phyloP scores from a whole-genome alignment of 805 yeast species.

The Kazachstania viticola region DNA sequence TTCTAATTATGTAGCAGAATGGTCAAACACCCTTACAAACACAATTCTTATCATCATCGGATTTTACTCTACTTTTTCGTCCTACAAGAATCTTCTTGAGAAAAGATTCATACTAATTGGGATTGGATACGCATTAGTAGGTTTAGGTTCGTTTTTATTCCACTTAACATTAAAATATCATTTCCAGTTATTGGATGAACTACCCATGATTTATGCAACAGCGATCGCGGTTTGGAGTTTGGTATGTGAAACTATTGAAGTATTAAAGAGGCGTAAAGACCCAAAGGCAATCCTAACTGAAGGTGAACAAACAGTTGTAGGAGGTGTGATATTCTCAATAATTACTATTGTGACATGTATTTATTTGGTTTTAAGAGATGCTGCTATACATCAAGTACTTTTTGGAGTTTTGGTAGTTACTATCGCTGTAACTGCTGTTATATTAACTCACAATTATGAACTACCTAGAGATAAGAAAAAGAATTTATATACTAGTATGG shows the following conservation, averaged over 20 bases:
- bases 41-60: slow-evolving; percentile 46
- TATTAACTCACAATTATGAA: slow-evolving; percentile 36
- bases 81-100: slow-evolving; percentile 51
- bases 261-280: slow-evolving; percentile 24
- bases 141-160: slow-evolving; percentile 88
- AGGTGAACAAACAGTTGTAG: slow-evolving; percentile 15
- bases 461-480: slow-evolving; percentile 25
- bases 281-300: slow-evolving; percentile 2
- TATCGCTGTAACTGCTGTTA: slow-evolving; percentile 53
- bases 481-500: slow-evolving; percentile 44
- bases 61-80: slow-evolving; percentile 48
- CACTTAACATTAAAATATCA: slow-evolving; percentile 91
- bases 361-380: slow-evolving; percentile 65
- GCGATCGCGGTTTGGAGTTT: slow-evolving; percentile 88
- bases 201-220: slow-evolving; percentile 97
- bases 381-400: slow-evolving; percentile 79
- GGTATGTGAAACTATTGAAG: slow-evolving; percentile 37
- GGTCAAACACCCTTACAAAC: slow-evolving; percentile 78
- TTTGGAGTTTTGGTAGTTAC: slow-evolving; percentile 70
- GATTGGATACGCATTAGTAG: slow-evolving; percentile 77
- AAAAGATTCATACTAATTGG: slow-evolving; percentile 58
- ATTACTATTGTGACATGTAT: slow-evolving; percentile 56
- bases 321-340: slow-evolving; percentile 32
- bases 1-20: slow-evolving; percentile 77
- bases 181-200: slow-evolving; percentile 84